These are phyloP conservation scores for Mucor saturninus DNA, from an alignment of 371 early-diverging fungal genomes.

Conservation along the genomic window DNA sequence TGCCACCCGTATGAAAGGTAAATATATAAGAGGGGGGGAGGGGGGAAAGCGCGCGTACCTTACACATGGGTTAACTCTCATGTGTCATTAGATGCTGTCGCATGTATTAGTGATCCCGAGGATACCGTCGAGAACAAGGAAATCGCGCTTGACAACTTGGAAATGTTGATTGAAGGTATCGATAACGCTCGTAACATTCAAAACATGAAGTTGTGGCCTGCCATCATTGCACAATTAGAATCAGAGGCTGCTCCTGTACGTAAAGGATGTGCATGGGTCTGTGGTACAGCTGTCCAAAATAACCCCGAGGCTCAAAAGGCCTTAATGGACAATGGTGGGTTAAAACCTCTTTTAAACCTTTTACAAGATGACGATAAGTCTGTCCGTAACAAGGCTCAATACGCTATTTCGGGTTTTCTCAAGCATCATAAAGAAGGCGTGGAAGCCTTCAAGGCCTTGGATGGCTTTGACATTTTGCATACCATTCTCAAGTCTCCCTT, in stretches of 20 bases:
- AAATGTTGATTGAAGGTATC: slow-evolving; percentile 91
- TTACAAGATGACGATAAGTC: slow-evolving; percentile 59
- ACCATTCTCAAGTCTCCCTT: slow-evolving; percentile 44
- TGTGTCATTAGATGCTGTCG: slow-evolving; percentile 66
- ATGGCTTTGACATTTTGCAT: slow-evolving; percentile 60
- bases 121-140: slow-evolving; percentile 72
- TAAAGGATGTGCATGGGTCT: slow-evolving; percentile 85
- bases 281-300: slow-evolving; percentile 94
- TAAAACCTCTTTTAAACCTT: slow-evolving; percentile 58
- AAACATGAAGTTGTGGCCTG: slow-evolving; percentile 89
- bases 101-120: slow-evolving; percentile 59
- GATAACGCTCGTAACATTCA: slow-evolving; percentile 94
- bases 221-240: slow-evolving; percentile 65
- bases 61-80: not conserved
- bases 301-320: slow-evolving; percentile 86
- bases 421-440: slow-evolving; percentile 71
- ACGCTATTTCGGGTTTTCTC: slow-evolving; percentile 80
- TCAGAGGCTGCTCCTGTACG: slow-evolving; percentile 66
- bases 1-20: slow-evolving; percentile 82
- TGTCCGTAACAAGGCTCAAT: slow-evolving; percentile 77
- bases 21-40: not conserved
- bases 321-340: slow-evolving; percentile 69
- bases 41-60: no score
- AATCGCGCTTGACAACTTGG: slow-evolving; percentile 90
- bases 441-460: slow-evolving; percentile 56